Evolutionary conservation across 805 yeast genomes (phyloP).

Genomic region (Myxozyma melibiosi): DNA sequence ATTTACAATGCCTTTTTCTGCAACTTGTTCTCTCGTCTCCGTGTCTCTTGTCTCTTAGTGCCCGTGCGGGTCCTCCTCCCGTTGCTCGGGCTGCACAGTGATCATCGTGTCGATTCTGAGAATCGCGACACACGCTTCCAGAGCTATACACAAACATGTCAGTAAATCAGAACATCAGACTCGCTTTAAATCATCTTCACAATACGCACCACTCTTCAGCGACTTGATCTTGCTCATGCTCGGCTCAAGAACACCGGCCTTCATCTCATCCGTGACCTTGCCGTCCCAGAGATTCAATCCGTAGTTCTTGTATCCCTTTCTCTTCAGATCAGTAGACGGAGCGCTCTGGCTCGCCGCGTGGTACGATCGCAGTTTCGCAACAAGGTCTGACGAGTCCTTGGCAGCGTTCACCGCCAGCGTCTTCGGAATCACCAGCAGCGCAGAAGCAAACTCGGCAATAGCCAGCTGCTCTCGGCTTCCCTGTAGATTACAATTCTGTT

Average conservation of each 20-base stretch:
- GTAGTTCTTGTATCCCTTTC: slow-evolving; percentile 82
- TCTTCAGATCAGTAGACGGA: slow-evolving; percentile 76
- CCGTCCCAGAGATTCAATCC: slow-evolving; percentile 93
- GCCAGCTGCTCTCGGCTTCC: slow-evolving; percentile 98
- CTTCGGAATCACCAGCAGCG: slow-evolving; percentile 89
- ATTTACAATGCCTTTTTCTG: background rate
- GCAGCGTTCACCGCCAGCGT: slow-evolving; percentile 97
- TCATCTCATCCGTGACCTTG: slow-evolving; percentile 81
- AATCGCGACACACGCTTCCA: slow-evolving; percentile 97
- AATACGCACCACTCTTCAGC: slow-evolving; percentile 59
- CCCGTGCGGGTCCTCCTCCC: slow-evolving; percentile 70
- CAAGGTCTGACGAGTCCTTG: slow-evolving; percentile 90
- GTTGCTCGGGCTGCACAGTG: slow-evolving; percentile 90
- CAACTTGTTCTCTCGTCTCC: background rate
- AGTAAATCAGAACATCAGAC: background rate
- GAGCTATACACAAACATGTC: slow-evolving; percentile 53
- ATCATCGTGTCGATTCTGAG: slow-evolving; percentile 98
- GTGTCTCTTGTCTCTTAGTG: slow-evolving; percentile 3
- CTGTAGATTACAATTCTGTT: slow-evolving; percentile 1
- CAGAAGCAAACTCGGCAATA: slow-evolving; percentile 93
- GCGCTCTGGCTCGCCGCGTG: slow-evolving; percentile 95
- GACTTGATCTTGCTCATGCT: slow-evolving; percentile 90
- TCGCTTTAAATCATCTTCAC: background rate
- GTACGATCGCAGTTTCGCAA: slow-evolving; percentile 92
- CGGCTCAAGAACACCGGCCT: slow-evolving; percentile 92